Evolutionary conservation across 495 filamentous ascomycete species (phyloP).

Genomic region (Lentithecium fluviatile): DNA sequence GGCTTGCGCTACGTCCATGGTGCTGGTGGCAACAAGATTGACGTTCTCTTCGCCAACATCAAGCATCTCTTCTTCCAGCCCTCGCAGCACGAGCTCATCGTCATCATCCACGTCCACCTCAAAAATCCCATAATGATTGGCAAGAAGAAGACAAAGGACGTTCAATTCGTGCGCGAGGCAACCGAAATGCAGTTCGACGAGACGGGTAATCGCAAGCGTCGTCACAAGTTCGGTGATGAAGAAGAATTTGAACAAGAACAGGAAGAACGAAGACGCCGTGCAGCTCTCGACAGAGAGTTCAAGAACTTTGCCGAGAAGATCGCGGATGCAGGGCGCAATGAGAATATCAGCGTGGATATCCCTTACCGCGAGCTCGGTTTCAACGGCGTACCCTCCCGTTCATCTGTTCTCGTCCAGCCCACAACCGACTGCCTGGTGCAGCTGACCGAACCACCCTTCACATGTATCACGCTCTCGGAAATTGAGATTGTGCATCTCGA

Average conservation of each 20-base stretch:
- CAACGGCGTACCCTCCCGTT: constrained; percentile 91
- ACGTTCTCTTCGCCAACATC: constrained; percentile 97
- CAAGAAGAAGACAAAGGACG: constrained; percentile 97
- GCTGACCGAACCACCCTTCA: constrained; percentile 93
- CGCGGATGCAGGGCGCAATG: constrained; percentile 81
- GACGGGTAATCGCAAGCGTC: constrained; percentile 95
- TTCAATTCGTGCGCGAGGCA: constrained; percentile 97
- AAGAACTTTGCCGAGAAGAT: constrained; percentile 98
- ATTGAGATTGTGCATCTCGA: constrained; percentile 97
- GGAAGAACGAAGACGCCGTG: constrained; percentile 86
- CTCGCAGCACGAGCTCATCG: constrained; percentile 90
- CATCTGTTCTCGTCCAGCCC: constrained; percentile 90
- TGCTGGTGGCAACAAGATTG: constrained; percentile 78
- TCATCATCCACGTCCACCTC: constrained; percentile 96
- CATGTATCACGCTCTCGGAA: constrained; percentile 89
- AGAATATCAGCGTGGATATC: constrained; percentile 81
- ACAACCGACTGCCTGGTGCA: constrained; percentile 98
- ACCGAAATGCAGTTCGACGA: constrained; percentile 99
- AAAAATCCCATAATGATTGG: constrained; percentile 98
- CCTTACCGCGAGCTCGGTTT: constrained; percentile 96
- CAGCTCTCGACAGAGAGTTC: constrained; percentile 91
- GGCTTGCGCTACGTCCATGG: constrained; percentile 94
- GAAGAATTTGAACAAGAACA: constrained; percentile 99
- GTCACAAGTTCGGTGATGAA: constrained; percentile 97
- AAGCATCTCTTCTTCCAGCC: constrained; percentile 99